Conservation (phyloP, 2,329 filamentous ascomycete genomes). For the Fusarium verticillioides region DNA sequence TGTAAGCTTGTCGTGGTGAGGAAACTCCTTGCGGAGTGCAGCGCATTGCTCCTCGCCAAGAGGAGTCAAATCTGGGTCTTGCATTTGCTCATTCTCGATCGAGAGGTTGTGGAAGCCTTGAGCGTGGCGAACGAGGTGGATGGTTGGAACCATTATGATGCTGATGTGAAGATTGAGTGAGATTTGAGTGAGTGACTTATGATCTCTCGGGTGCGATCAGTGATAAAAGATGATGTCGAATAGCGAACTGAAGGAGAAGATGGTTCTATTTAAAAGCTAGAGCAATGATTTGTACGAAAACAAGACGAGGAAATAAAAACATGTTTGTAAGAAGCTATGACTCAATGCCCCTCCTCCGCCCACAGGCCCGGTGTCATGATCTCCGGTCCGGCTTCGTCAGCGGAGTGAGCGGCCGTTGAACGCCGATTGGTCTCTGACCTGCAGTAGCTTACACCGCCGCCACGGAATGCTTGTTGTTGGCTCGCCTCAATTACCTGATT, state of each 20-base stretch:
- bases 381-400: conserved; percentile 35
- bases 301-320: not conserved
- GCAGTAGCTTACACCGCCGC: not conserved
- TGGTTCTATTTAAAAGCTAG: conserved; percentile 2
- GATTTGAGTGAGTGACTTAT: conserved; percentile 8
- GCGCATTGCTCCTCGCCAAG: conserved; percentile 81
- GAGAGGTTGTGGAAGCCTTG: conserved; percentile 85
- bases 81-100: conserved; percentile 74
- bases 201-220: not conserved
- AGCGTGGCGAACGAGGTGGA: conserved; percentile 79
- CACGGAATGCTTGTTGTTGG: conserved; percentile 6
- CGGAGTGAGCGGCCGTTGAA: not conserved
- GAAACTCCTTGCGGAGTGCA: conserved; percentile 70
- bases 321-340: conserved; percentile 21
- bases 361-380: conserved; percentile 1
- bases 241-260: not conserved
- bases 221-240: not conserved
- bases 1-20: conserved; percentile 71
- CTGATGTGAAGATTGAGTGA: not conserved
- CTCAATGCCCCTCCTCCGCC: not conserved
- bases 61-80: conserved; percentile 81
- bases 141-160: conserved; percentile 60
- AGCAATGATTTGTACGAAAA: not conserved
- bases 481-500: conserved; percentile 27
- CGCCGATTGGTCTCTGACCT: conserved; percentile 36